Evolutionary conservation across 2,329 filamentous ascomycete genomes (phyloP).

Genomic region (Ceratocystiopsis minuta): DNA sequence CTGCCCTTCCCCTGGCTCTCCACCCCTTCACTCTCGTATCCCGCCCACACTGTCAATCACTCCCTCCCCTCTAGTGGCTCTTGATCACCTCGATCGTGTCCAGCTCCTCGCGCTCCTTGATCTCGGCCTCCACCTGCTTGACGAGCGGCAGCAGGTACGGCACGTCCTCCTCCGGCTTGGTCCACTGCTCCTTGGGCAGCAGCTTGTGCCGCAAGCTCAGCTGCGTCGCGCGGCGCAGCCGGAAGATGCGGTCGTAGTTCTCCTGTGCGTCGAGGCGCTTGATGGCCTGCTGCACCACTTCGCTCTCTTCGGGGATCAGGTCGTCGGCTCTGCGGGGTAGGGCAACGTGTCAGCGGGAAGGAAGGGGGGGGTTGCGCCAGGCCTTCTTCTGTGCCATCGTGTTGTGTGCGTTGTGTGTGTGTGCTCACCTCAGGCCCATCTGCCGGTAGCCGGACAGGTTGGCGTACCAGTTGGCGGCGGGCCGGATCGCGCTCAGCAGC

Average conservation of each 20-base stretch:
- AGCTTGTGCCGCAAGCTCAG: conserved; percentile 45
- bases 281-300: conserved; percentile 69
- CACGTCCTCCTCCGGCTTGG: conserved; percentile 36
- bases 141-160: conserved; percentile 37
- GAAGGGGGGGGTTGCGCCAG: too few species aligned
- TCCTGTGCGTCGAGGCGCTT: conserved; percentile 81
- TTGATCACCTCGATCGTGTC: conserved; percentile 32
- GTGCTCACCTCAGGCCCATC: conserved; percentile 10
- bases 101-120: conserved; percentile 32
- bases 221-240: conserved; percentile 88
- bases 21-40: background rate
- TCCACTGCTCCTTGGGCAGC: conserved; percentile 43
- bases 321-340: conserved; percentile 62
- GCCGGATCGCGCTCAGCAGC: conserved; percentile 62
- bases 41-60: too few species aligned
- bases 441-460: conserved; percentile 45
- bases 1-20: background rate
- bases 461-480: conserved; percentile 74
- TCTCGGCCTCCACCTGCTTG: conserved; percentile 28
- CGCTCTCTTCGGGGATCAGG: conserved; percentile 82
- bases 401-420: too few species aligned
- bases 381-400: too few species aligned
- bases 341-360: too few species aligned
- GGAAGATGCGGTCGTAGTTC: conserved; percentile 92
- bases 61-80: conserved; percentile 21